Percentiles rank a stretch among this genome's conserved stretches.
Evolutionary conservation across 2,329 filamentous ascomycete genomes (phyloP).

Genomic region (Aspergillus fumigatiaffinis): DNA sequence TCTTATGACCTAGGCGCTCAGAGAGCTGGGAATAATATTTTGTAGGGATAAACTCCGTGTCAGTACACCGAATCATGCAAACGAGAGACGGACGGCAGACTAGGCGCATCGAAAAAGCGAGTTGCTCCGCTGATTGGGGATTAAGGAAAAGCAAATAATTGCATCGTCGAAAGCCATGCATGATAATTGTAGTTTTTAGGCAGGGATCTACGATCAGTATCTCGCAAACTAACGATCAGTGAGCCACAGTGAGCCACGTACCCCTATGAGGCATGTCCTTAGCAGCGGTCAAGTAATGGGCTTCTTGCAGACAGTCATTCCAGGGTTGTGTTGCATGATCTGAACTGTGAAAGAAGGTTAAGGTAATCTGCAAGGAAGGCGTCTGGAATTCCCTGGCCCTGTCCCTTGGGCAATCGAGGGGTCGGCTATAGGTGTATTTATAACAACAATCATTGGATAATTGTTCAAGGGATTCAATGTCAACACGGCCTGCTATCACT

Average conservation of each 20-base stretch:
- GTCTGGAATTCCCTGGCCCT: not conserved
- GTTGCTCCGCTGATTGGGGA: constrained; percentile 9
- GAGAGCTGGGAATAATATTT: not conserved
- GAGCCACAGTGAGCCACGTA: not conserved
- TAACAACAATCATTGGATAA: not conserved
- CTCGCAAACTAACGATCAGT: not conserved
- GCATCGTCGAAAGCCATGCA: constrained; percentile 6
- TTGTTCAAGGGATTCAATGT: not conserved
- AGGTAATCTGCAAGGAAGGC: not conserved
- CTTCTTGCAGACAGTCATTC: not conserved
- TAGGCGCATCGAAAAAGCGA: constrained; percentile 14
- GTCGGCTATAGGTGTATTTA: not conserved
- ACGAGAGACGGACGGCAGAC: constrained; percentile 10
- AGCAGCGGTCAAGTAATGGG: not conserved
- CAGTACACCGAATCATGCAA: not conserved
- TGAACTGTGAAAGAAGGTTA: not conserved
- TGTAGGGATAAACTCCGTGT: not conserved
- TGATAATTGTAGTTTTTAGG: constrained; percentile 11
- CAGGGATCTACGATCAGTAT: constrained; percentile 8
- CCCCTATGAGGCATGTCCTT: not conserved
- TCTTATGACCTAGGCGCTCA: not conserved
- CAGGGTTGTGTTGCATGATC: not conserved
- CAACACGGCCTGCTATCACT: not conserved
- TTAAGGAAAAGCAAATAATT: constrained; percentile 4
- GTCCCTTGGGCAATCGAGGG: not conserved